Evolutionary conservation across 2,329 filamentous ascomycete species (phyloP).

Genomic region (Acrocalymma vagum): DNA sequence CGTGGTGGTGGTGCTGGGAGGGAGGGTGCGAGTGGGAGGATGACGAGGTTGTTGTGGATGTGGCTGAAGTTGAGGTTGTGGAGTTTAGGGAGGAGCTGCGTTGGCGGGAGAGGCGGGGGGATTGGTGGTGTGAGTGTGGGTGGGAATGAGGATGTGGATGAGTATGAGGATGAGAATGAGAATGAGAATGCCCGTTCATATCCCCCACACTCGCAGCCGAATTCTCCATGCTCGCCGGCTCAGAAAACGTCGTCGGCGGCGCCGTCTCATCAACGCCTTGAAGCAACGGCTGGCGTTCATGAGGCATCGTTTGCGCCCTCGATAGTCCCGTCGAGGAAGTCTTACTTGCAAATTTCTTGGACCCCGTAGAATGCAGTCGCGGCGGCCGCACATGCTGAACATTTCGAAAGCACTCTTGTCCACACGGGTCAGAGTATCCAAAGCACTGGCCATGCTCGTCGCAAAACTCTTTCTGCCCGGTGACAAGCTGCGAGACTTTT

Average conservation of each 20-base stretch:
- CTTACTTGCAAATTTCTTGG: too few relatives aligned
- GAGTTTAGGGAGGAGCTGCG: slow-evolving; percentile 20
- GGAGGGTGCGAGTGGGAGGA: slow-evolving; percentile 40
- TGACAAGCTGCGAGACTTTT: slow-evolving; percentile 59
- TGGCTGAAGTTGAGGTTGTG: slow-evolving; percentile 19
- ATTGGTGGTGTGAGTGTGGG: slow-evolving; percentile 17
- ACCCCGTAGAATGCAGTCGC: slow-evolving; percentile 27
- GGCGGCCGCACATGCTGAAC: slow-evolving; percentile 48
- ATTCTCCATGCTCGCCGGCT: slow-evolving; percentile 32
- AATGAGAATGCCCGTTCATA: slow-evolving; percentile 12
- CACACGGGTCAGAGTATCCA: slow-evolving; percentile 69
- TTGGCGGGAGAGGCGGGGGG: slow-evolving; percentile 21
- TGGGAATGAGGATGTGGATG: slow-evolving; percentile 11
- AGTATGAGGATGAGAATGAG: slow-evolving; percentile 3
- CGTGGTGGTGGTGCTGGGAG: slow-evolving; percentile 87
- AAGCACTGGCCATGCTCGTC: slow-evolving; percentile 68
- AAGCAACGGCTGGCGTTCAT: slow-evolving; percentile 41
- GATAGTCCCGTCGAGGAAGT: slow-evolving; percentile 29
- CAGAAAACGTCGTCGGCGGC: slow-evolving; percentile 29
- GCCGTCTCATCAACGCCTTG: slow-evolving; percentile 36
- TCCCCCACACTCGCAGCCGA: slow-evolving; percentile 24
- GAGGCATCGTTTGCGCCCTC: slow-evolving; percentile 32
- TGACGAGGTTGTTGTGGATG: slow-evolving; percentile 26
- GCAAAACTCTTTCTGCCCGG: slow-evolving; percentile 59
- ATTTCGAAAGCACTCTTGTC: slow-evolving; percentile 67